These are phyloP conservation scores for Verticillium alfalfae DNA, from an alignment of 2,329 filamentous ascomycete species.

Conservation along the genomic window DNA sequence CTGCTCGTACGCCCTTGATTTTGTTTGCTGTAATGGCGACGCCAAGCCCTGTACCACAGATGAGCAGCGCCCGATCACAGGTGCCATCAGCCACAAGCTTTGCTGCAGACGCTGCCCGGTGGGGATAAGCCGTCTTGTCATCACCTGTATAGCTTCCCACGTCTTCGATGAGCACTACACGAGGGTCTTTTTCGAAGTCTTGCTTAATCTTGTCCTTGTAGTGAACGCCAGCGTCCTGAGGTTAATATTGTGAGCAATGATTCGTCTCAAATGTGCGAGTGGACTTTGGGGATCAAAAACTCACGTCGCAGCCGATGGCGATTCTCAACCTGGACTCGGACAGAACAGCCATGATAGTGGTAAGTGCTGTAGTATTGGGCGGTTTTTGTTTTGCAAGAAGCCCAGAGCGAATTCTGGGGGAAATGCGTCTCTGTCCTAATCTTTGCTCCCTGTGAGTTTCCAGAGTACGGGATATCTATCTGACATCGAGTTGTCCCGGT, in stretches of 20 bases:
- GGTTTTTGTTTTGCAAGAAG: background rate
- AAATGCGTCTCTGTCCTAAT: background rate
- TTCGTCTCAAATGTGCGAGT: no score
- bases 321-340: constrained; percentile 39
- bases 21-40: constrained; percentile 90
- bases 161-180: constrained; percentile 64
- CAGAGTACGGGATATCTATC: background rate
- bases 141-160: constrained; percentile 61
- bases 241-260: background rate
- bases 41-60: constrained; percentile 82
- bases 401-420: background rate
- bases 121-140: constrained; percentile 79
- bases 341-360: background rate
- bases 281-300: constrained; percentile 13
- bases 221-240: constrained; percentile 62
- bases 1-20: constrained; percentile 76
- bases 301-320: constrained; percentile 48
- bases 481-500: background rate
- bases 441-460: background rate
- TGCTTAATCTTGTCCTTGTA: constrained; percentile 77
- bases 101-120: constrained; percentile 69
- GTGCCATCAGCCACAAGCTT: constrained; percentile 54
- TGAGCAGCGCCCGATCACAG: constrained; percentile 72
- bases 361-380: background rate
- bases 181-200: constrained; percentile 61